phyloP scores from a whole-genome alignment of 208 protist species.

The Crithidia fasciculata region DNA sequence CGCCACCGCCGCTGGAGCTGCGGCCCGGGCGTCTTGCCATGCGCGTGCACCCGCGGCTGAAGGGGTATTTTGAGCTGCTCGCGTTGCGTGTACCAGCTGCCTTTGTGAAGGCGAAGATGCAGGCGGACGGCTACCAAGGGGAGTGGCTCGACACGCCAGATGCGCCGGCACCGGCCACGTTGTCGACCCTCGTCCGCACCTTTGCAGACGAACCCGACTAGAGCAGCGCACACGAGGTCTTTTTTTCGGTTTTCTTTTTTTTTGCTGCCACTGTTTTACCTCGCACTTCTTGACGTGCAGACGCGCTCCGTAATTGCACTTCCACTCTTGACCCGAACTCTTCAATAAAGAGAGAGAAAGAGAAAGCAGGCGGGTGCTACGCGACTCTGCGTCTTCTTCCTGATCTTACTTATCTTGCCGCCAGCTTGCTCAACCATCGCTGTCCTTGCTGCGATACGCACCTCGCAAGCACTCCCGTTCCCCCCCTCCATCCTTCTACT shows the following conservation, averaged over 20 bases:
- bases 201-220: constrained; percentile 58
- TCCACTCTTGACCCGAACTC: too few relatives aligned
- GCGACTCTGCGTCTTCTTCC: too few relatives aligned
- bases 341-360: too few relatives aligned
- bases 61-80: constrained; percentile 74
- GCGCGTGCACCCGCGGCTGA: constrained; percentile 54
- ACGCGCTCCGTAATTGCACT: too few relatives aligned
- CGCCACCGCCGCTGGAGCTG: constrained; percentile 48
- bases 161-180: constrained; percentile 38
- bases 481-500: too few relatives aligned
- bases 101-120: constrained; percentile 66
- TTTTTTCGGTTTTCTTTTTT: not conserved
- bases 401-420: too few relatives aligned
- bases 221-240: not conserved
- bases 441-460: too few relatives aligned
- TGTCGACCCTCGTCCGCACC: constrained; percentile 32
- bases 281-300: not conserved
- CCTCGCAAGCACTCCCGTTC: too few relatives aligned
- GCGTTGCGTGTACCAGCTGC: constrained; percentile 48
- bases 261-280: not conserved
- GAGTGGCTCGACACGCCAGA: constrained; percentile 75
- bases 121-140: constrained; percentile 53
- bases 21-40: constrained; percentile 36
- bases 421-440: too few relatives aligned
- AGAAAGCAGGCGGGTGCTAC: too few relatives aligned